phyloP scores from a whole-genome alignment of 2,329 filamentous ascomycete genomes.

The Fusarium tanahbumbuense region DNA sequence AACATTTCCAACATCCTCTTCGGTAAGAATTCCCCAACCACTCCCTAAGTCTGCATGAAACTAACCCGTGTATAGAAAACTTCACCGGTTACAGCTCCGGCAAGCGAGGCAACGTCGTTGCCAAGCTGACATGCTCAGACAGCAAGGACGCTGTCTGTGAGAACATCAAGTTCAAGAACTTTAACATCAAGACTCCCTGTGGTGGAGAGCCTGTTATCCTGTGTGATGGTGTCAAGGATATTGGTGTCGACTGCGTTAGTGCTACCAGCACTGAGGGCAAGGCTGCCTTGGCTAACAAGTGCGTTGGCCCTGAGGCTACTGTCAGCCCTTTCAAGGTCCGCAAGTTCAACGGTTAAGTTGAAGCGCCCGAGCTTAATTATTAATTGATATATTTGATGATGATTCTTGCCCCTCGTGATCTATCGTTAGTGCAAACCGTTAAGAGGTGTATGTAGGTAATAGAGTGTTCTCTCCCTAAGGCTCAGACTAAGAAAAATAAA shows the following conservation, averaged over 20 bases:
- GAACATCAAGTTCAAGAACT: slow-evolving; percentile 65
- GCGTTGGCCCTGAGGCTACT: slow-evolving; percentile 6
- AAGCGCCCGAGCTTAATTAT: accelerated
- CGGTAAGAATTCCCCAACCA: neutral
- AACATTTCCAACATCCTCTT: slow-evolving; percentile 70
- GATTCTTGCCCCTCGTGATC: neutral
- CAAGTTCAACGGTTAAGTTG: slow-evolving; percentile 14
- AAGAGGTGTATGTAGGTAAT: too few species aligned
- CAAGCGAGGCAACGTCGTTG: slow-evolving; percentile 65
- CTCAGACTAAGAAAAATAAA: too few species aligned
- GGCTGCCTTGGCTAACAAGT: slow-evolving; percentile 18
- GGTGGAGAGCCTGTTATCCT: slow-evolving; percentile 26
- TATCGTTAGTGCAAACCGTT: accelerated
- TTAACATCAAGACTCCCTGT: slow-evolving; percentile 54
- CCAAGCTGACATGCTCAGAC: slow-evolving; percentile 65
- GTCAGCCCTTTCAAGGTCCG: slow-evolving; percentile 33
- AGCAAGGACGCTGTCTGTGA: slow-evolving; percentile 64
- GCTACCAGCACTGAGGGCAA: slow-evolving; percentile 2
- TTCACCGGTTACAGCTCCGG: slow-evolving; percentile 68
- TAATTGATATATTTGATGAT: neutral
- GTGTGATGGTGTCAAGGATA: slow-evolving; percentile 32
- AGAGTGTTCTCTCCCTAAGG: too few species aligned
- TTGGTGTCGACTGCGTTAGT: slow-evolving; percentile 34
- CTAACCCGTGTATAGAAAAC: slow-evolving; percentile 54
- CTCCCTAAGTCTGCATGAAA: too few species aligned